Percentiles rank a stretch among this genome's conserved stretches.
Conservation (phyloP, 192 early-diverging fungal species). For the Umbelopsis sp. region DNA sequence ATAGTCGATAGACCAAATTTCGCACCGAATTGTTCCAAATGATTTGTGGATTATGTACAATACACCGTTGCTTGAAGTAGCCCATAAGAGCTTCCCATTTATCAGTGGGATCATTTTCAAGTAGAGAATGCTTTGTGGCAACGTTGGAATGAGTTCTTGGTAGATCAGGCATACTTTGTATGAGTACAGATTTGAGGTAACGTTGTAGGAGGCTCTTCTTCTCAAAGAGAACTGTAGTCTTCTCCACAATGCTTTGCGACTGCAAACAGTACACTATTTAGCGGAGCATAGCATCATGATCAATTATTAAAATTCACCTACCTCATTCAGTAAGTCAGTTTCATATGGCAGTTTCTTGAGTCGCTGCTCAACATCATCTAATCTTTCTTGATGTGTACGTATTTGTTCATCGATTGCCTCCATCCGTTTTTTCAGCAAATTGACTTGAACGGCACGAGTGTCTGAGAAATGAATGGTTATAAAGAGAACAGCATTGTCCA, state of each 20-base stretch:
- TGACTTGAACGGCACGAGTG: conserved; percentile 56
- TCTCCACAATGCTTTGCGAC: conserved; percentile 56
- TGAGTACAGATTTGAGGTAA: conserved; percentile 33
- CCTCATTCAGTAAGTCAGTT: conserved; percentile 40
- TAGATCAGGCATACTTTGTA: conserved; percentile 26
- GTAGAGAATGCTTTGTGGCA: conserved; percentile 7
- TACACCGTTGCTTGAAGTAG: conserved; percentile 70
- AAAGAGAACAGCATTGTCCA: neutral
- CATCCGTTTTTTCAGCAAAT: conserved; percentile 52
- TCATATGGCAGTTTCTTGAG: conserved; percentile 42
- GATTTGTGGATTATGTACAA: conserved; percentile 83
- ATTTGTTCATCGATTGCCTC: conserved; percentile 61
- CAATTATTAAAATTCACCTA: neutral
- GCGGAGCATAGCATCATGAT: neutral
- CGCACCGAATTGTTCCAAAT: conserved; percentile 87
- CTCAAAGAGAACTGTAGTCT: conserved; percentile 59
- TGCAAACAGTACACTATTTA: conserved; percentile 25
- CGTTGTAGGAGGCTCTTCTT: conserved; percentile 59
- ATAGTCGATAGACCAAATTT: conserved; percentile 76
- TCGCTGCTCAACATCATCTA: conserved; percentile 52
- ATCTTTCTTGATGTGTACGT: conserved; percentile 48
- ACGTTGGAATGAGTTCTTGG: conserved; percentile 24
- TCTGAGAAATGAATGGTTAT: conserved; percentile 34
- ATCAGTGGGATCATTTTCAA: conserved; percentile 34
- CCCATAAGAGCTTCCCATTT: conserved; percentile 43